A percentile compares a stretch with the other conserved stretches of the same genome.
Conservation (phyloP, 176 grass and related monocot species). For the Guadua angustifolia region DNA sequence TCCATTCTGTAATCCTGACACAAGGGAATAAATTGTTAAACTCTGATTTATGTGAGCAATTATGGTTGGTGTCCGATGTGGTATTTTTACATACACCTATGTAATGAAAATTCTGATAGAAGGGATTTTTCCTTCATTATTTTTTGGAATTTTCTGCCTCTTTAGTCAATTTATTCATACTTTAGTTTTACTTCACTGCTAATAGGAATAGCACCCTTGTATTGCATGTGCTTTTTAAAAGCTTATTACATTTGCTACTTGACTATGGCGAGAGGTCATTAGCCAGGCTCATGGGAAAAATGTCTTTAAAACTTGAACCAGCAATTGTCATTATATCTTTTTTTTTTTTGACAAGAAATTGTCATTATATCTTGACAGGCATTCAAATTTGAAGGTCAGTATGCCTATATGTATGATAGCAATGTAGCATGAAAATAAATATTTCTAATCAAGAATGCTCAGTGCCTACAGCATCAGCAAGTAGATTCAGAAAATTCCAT, state of each 20-base stretch:
- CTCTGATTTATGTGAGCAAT: not conserved
- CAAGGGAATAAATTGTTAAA: slow-evolving; percentile 20
- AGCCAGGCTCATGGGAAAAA: not conserved
- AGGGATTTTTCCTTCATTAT: not conserved
- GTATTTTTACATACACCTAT: not conserved
- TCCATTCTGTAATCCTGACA: slow-evolving; percentile 34
- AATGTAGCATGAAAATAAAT: no score
- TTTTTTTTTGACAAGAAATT: no score
- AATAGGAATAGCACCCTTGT: not conserved
- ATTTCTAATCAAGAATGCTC: no score
- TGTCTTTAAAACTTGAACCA: not conserved
- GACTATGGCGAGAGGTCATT: not conserved
- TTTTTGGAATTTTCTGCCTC: not conserved
- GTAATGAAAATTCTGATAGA: not conserved
- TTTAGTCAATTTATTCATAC: not conserved
- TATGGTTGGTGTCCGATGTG: not conserved
- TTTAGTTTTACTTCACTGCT: not conserved
- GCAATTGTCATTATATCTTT: not conserved
- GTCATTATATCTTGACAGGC: not conserved
- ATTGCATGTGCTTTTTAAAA: not conserved
- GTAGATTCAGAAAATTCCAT: not conserved
- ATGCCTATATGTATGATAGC: not conserved
- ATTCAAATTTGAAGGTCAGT: not conserved
- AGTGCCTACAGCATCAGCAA: not conserved
- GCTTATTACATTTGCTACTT: not conserved